Conservation (phyloP, 306 rosid species). For the Vigna hirtella region DNA sequence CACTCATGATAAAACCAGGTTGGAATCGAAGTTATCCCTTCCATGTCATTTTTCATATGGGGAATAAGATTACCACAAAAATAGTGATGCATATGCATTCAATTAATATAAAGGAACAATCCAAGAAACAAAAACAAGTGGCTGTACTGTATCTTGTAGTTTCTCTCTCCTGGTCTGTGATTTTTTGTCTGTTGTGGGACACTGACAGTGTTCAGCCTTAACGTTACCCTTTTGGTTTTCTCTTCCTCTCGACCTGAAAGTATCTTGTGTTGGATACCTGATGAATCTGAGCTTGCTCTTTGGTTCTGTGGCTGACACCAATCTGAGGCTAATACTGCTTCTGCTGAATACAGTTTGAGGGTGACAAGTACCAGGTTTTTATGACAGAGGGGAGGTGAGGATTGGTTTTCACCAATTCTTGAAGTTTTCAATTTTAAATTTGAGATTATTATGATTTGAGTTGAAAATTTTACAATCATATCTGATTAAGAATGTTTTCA, state of each 20-base stretch:
- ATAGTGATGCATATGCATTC: background rate
- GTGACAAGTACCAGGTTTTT: conserved; percentile 24
- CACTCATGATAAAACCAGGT: background rate
- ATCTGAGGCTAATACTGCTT: background rate
- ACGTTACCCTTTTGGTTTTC: conserved; percentile 42
- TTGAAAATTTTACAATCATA: conserved; percentile 32
- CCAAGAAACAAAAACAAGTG: background rate
- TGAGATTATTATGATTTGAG: conserved; percentile 31
- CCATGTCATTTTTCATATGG: conserved; percentile 1
- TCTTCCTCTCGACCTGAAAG: conserved; percentile 42
- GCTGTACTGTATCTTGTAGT: background rate
- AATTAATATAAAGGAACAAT: background rate
- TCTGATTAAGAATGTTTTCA: background rate
- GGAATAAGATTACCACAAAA: background rate
- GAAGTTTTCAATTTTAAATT: conserved; percentile 22
- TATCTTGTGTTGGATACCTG: background rate
- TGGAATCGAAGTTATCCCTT: conserved; percentile 38
- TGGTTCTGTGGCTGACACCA: conserved; percentile 45
- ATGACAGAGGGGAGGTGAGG: conserved; percentile 13
- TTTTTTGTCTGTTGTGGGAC: conserved; percentile 36
- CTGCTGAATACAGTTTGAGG: conserved; percentile 45
- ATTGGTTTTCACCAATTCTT: conserved; percentile 15
- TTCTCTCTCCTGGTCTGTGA: conserved; percentile 30
- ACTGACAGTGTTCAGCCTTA: conserved; percentile 21
- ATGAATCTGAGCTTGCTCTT: conserved; percentile 29